These are phyloP conservation scores for Pseudogymnoascus sp. DNA, from an alignment of 2,329 filamentous ascomycete genomes.

Conservation along the genomic window DNA sequence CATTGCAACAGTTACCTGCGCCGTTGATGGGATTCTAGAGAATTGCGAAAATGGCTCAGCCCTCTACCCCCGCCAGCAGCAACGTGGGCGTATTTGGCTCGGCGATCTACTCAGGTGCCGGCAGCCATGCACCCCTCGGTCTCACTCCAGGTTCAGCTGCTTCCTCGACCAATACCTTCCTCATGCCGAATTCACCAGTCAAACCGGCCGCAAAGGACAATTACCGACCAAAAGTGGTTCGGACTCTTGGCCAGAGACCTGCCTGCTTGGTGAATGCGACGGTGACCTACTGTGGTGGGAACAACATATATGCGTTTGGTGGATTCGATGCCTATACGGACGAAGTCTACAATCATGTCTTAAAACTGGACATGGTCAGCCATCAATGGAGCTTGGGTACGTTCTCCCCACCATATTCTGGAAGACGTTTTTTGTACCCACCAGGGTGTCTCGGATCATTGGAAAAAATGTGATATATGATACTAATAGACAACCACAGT, in stretches of 20 bases:
- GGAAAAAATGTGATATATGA: not conserved
- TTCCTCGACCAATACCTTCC: conserved; percentile 71
- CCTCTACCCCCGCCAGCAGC: conserved; percentile 40
- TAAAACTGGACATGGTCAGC: conserved; percentile 78
- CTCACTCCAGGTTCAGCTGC: conserved; percentile 44
- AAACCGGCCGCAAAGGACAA: conserved; percentile 63
- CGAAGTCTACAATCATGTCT: conserved; percentile 96
- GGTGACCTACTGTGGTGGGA: conserved; percentile 96
- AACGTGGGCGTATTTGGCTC: conserved; percentile 40
- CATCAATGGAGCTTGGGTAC: conserved; percentile 74
- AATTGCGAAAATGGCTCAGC: conserved; percentile 36
- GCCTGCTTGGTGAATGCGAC: conserved; percentile 97
- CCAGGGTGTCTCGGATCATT: not conserved
- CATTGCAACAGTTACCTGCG: not conserved
- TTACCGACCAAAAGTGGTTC: conserved; percentile 78
- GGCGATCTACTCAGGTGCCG: conserved; percentile 23
- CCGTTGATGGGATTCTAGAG: not conserved
- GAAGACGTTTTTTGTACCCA: conserved; percentile 6
- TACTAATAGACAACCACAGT: conserved; percentile 41
- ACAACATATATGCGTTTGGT: conserved; percentile 96
- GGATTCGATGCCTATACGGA: conserved; percentile 99
- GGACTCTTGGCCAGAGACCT: conserved; percentile 72
- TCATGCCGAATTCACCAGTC: conserved; percentile 81
- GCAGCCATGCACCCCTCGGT: conserved; percentile 18
- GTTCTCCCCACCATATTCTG: not conserved